Evolutionary conservation across 805 yeast genomes (phyloP).

Genomic region (Kuraishia piskuri): DNA sequence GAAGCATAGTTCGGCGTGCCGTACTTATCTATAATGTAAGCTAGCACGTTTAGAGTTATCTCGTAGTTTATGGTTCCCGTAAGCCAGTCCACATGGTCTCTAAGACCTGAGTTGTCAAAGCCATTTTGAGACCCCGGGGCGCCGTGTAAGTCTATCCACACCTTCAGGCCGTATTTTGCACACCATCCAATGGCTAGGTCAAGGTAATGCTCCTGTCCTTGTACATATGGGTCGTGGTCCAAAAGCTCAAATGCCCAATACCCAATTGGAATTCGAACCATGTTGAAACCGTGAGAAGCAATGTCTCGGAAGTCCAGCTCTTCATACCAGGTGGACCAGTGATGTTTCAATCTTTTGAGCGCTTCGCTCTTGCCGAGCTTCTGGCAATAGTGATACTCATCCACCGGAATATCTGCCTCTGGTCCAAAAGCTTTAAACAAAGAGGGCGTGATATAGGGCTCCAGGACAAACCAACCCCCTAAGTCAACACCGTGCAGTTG

Average conservation of each 20-base stretch:
- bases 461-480: constrained; percentile 87
- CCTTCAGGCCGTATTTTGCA: constrained; percentile 45
- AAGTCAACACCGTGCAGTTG: constrained; percentile 62
- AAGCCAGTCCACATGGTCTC: constrained; percentile 46
- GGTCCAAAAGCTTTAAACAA: constrained; percentile 36
- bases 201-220: constrained; percentile 57
- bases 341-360: constrained; percentile 29
- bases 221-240: constrained; percentile 52
- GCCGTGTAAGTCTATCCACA: constrained; percentile 74
- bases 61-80: constrained; percentile 38
- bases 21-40: constrained; percentile 51
- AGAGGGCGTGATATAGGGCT: constrained; percentile 65
- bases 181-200: constrained; percentile 67
- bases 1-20: constrained; percentile 54
- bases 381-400: constrained; percentile 49
- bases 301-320: constrained; percentile 51
- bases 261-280: constrained; percentile 73
- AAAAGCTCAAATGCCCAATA: constrained; percentile 65
- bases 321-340: constrained; percentile 51
- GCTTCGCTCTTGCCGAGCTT: constrained; percentile 41
- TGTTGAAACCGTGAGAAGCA: constrained; percentile 45
- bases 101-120: constrained; percentile 70
- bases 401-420: constrained; percentile 34
- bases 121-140: constrained; percentile 85
- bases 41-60: constrained; percentile 47